A percentile compares a stretch with the other conserved stretches of the same genome.
Evolutionary conservation across 208 protist species (phyloP).

Genomic region (Trypanosoma platydactyli): DNA sequence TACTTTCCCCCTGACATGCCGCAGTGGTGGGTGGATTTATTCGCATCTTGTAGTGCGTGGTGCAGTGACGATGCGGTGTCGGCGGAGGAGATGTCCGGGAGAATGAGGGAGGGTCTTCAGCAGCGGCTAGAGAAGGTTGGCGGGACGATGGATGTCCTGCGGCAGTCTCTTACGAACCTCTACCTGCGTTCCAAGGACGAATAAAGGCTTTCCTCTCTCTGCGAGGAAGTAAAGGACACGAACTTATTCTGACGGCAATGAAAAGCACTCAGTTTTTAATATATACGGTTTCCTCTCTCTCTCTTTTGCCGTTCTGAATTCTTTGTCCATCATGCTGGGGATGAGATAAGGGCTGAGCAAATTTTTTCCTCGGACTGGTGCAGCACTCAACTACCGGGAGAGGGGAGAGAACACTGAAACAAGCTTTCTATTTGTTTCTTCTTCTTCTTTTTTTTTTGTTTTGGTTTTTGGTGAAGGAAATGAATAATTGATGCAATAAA

Average conservation of each 20-base stretch:
- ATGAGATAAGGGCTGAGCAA: too few relatives aligned
- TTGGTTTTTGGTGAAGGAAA: too few relatives aligned
- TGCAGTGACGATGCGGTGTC: constrained; percentile 23
- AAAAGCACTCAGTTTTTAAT: not conserved
- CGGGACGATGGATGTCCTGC: constrained; percentile 2
- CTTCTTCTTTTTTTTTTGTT: constrained; percentile 15
- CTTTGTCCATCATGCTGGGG: too few relatives aligned
- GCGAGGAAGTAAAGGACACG: not conserved
- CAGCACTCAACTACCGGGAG: too few relatives aligned
- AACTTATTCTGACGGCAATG: too few relatives aligned
- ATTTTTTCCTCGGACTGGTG: too few relatives aligned
- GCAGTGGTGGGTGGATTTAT: constrained; percentile 34
- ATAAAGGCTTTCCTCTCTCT: not conserved
- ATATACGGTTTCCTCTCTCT: too few relatives aligned
- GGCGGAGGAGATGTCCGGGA: constrained; percentile 18
- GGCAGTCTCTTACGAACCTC: not conserved
- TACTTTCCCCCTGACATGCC: constrained; percentile 31
- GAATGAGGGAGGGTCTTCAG: constrained; percentile 19
- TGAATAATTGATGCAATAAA: too few relatives aligned
- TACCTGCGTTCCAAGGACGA: constrained; percentile 2
- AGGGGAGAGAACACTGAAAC: too few relatives aligned
- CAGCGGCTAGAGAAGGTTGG: constrained; percentile 8
- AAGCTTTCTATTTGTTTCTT: not conserved
- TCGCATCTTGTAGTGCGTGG: constrained; percentile 15
- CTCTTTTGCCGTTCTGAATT: too few relatives aligned